A percentile compares a stretch with the other conserved stretches of the same genome.
Evolutionary conservation across 495 filamentous ascomycete genomes (phyloP).

Genomic region (Aspergillus diversus): DNA sequence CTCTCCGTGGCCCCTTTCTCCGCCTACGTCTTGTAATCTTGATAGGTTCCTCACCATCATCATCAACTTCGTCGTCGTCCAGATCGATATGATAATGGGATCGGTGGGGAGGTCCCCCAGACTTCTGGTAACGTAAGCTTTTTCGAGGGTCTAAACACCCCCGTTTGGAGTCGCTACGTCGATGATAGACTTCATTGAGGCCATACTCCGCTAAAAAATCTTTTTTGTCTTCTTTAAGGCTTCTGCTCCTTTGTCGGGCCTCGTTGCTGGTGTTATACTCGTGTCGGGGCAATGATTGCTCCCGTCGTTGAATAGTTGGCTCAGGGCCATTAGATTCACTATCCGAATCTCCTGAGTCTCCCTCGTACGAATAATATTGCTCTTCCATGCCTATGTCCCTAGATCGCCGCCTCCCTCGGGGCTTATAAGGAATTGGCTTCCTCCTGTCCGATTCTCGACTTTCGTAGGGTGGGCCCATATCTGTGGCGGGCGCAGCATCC

Average conservation of each 20-base stretch:
- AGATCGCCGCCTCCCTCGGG: slow-evolving; percentile 23
- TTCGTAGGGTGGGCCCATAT: slow-evolving; percentile 23
- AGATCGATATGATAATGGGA: slow-evolving; percentile 16
- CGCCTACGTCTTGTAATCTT: slow-evolving; percentile 1
- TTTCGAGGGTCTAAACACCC: slow-evolving; percentile 8
- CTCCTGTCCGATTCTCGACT: background rate
- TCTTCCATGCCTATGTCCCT: slow-evolving; percentile 28
- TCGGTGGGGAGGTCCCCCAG: slow-evolving; percentile 4
- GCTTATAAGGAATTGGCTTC: background rate
- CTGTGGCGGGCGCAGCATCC: slow-evolving; percentile 23
- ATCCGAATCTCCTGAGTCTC: slow-evolving; percentile 11
- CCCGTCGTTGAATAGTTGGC: slow-evolving; percentile 22
- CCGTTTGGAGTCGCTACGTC: slow-evolving; percentile 1
- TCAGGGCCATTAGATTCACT: slow-evolving; percentile 36
- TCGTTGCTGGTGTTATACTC: slow-evolving; percentile 8
- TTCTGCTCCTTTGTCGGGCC: slow-evolving; percentile 7
- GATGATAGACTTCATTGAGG: slow-evolving; percentile 1
- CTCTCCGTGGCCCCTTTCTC: slow-evolving; percentile 6
- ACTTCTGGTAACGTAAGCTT: slow-evolving; percentile 6
- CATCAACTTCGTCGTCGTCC: slow-evolving; percentile 16
- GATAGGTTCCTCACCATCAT: slow-evolving; percentile 17
- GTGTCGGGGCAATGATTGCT: slow-evolving; percentile 11
- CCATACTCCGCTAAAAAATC: slow-evolving; percentile 8
- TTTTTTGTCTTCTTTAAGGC: slow-evolving; percentile 1
- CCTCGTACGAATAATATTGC: slow-evolving; percentile 35